These are phyloP conservation scores for Primulina eburnea DNA, from an alignment of 257 asterid genomes.

Conservation along the genomic window DNA sequence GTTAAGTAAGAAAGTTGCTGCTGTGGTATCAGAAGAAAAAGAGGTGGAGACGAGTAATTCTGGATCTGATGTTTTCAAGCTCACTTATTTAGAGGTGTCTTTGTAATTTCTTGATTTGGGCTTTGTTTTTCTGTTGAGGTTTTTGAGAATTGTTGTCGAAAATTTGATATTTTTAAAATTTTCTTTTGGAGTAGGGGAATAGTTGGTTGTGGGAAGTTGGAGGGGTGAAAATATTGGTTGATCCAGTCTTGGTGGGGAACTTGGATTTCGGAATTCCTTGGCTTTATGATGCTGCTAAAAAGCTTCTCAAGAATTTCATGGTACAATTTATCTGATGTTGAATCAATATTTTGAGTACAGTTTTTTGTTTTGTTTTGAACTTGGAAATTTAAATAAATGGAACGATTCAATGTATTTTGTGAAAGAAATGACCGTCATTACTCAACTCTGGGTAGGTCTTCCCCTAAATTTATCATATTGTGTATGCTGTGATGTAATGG, in stretches of 20 bases:
- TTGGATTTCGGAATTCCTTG: constrained; percentile 93
- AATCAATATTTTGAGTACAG: background rate
- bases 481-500: constrained; percentile 11
- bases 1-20: constrained; percentile 39
- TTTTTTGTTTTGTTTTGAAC: background rate
- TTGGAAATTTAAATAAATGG: no score
- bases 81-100: constrained; percentile 92
- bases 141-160: background rate
- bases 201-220: constrained; percentile 98
- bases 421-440: background rate
- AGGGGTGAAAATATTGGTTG: constrained; percentile 73
- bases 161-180: background rate
- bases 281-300: constrained; percentile 95
- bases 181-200: constrained; percentile 51
- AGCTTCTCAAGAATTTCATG: constrained; percentile 62
- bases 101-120: constrained; percentile 26
- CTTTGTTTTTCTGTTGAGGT: background rate
- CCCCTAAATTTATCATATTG: background rate
- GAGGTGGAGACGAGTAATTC: constrained; percentile 42
- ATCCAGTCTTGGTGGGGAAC: constrained; percentile 95
- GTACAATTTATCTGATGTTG: constrained; percentile 30
- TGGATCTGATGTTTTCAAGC: constrained; percentile 53
- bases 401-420: no score
- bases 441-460: background rate
- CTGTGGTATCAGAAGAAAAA: constrained; percentile 57